Conservation (phyloP, 805 yeast species). For the Wickerhamomyces chaumierensis region DNA sequence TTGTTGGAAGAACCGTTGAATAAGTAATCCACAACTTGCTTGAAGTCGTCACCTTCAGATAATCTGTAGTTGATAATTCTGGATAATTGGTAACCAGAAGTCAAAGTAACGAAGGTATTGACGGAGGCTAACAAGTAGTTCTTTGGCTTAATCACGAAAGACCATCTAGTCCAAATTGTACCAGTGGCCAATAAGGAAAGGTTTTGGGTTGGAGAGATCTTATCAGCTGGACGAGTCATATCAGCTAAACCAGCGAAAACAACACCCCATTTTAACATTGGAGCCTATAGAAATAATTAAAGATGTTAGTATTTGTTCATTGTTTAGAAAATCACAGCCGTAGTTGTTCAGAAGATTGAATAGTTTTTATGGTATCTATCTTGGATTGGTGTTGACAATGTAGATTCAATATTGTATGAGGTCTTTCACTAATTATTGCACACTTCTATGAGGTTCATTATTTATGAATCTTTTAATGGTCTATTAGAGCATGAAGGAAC, state of each 20-base stretch:
- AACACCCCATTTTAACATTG: conserved; percentile 51
- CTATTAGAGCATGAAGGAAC: no score
- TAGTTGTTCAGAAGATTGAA: background rate
- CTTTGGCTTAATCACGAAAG: conserved; percentile 83
- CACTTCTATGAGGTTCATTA: no score
- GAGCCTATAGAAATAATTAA: conserved; percentile 9
- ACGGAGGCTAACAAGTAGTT: conserved; percentile 84
- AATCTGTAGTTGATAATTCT: conserved; percentile 64
- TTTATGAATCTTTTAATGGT: no score
- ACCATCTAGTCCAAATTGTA: conserved; percentile 97
- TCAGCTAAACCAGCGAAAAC: conserved; percentile 90
- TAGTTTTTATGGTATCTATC: no score
- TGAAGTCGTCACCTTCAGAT: conserved; percentile 47
- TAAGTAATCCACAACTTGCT: conserved; percentile 49
- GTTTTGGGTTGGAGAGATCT: conserved; percentile 77
- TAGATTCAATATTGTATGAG: no score
- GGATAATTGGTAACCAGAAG: conserved; percentile 74
- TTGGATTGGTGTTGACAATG: no score
- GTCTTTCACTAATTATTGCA: no score
- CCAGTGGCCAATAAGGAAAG: conserved; percentile 77
- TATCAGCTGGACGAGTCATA: conserved; percentile 82
- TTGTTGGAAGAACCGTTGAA: conserved; percentile 29
- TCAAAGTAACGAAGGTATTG: conserved; percentile 83
- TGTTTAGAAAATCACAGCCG: no score
- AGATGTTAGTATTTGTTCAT: conserved; percentile 3